Base-by-base conservation (phyloP, 805 yeast species). In the Dipodascopsis uninucleata region DNA sequence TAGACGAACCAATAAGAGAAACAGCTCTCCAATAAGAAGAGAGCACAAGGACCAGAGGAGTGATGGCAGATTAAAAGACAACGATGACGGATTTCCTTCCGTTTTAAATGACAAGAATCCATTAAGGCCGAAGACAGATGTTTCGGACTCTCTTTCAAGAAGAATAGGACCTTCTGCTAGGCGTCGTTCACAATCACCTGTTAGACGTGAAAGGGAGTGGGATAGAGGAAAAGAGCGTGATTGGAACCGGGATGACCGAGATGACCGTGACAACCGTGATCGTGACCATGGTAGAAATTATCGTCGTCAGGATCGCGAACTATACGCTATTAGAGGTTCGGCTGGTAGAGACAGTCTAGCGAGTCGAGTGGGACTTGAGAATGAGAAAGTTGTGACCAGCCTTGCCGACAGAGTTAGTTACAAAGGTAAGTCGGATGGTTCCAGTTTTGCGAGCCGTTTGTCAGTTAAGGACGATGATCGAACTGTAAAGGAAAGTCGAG, bases 1-100 rank as follows among this genome's bases (percentile, higher is more conserved):
- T 26, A n/a, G 29, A n/a, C 10, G 12, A 26, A n/a, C 12, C 29
- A 26, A 10, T 12, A 26, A n/a, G 29, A 26, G 29, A 10, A n/a
- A 10, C 29, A 26, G 29, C n/a, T 26, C 29, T 26, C 29, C 6
- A 14, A n/a, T 24, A 14, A 9, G 37, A 9, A 6, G 29, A n/a
- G n/a, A 8, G 9, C 8, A 17, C 35, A 7, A 17, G 21, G 35
- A 31, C 12, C 12, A 31, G 7, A 12, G 12, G 7, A 8, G 7
- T 31, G 7, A 7, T 16, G 35, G 35, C 8, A 31, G 35, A 31
- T 31, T 31, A 21, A 16, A 17, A 31, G 35, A 31, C 35, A 31
- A 31, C 35, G 45, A 18, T 6, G 47, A 44, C 22, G 42, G 34
- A 9, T 35, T 31, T 17, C 36, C 44, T 3, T 45, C 49, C n/a